phyloP scores from a whole-genome alignment of 2,329 filamentous ascomycete species.

The Ceratocystis diversiconidia region DNA sequence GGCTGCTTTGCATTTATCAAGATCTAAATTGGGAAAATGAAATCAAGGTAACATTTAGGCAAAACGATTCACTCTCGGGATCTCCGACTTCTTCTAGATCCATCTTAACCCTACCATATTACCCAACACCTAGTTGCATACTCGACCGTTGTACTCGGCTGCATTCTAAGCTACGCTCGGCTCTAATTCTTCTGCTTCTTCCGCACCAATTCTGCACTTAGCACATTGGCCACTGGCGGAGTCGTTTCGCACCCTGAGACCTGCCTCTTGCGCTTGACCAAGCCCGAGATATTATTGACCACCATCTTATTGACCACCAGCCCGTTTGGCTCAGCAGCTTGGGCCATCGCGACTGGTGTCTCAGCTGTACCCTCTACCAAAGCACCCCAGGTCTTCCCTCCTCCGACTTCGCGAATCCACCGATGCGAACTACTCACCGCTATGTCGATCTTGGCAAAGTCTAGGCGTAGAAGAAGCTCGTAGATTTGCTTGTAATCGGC shows the following conservation, averaged over 20 bases:
- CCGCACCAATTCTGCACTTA: slow-evolving; percentile 36
- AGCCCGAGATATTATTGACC: slow-evolving; percentile 35
- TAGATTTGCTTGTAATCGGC: slow-evolving; percentile 51
- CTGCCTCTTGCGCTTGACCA: slow-evolving; percentile 33
- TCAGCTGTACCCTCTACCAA: slow-evolving; percentile 9
- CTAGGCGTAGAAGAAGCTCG: slow-evolving; percentile 57
- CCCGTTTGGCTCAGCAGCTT: not conserved
- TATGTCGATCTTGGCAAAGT: slow-evolving; percentile 53
- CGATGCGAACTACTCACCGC: slow-evolving; percentile 50
- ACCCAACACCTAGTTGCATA: not conserved
- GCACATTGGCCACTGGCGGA: slow-evolving; percentile 30
- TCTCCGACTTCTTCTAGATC: not conserved
- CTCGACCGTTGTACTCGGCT: not conserved
- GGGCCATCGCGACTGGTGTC: slow-evolving; percentile 15
- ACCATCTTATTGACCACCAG: slow-evolving; percentile 11
- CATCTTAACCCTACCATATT: not conserved
- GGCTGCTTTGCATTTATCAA: not conserved
- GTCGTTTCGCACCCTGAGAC: slow-evolving; percentile 10
- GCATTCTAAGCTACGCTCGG: not conserved
- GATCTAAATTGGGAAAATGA: not conserved
- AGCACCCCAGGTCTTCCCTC: slow-evolving; percentile 13
- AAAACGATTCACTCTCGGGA: not conserved
- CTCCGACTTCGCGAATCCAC: slow-evolving; percentile 55
- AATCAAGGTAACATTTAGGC: not conserved
- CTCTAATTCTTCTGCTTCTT: slow-evolving; percentile 39